These are phyloP conservation scores for Dothideomycetes sp. DNA, from an alignment of 2,329 filamentous ascomycete genomes.

Conservation along the genomic window DNA sequence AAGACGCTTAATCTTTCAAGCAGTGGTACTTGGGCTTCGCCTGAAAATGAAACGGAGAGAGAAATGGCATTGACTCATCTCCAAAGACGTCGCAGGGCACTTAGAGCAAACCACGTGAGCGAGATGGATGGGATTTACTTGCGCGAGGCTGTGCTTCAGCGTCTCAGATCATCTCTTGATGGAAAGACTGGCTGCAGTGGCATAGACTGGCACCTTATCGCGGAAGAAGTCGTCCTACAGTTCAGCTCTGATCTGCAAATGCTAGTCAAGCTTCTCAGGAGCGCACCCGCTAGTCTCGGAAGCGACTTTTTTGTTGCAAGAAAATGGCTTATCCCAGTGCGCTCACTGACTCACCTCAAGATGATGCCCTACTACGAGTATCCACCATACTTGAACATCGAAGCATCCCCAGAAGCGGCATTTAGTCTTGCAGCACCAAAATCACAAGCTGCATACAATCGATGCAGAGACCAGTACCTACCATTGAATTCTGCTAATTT, in stretches of 20 bases:
- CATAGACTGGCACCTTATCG: slow-evolving; percentile 34
- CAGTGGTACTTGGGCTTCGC: slow-evolving; percentile 28
- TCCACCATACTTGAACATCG: slow-evolving; percentile 17
- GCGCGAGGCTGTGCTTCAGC: slow-evolving; percentile 11
- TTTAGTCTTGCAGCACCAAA: slow-evolving; percentile 24
- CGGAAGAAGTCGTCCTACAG: slow-evolving; percentile 31
- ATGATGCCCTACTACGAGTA: slow-evolving; percentile 37
- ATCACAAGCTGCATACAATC: slow-evolving; percentile 27
- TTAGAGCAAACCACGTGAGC: slow-evolving; percentile 14
- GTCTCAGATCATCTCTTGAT: slow-evolving; percentile 11
- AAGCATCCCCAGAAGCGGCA: slow-evolving; percentile 11
- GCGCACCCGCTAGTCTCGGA: slow-evolving; percentile 18
- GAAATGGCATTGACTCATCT: slow-evolving; percentile 21
- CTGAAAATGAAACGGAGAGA: slow-evolving; percentile 15
- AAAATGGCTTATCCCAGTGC: slow-evolving; percentile 6
- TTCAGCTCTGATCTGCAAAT: slow-evolving; percentile 25
- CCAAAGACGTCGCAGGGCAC: slow-evolving; percentile 13
- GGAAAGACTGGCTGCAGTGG: slow-evolving; percentile 15
- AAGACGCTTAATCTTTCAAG: slow-evolving; percentile 30
- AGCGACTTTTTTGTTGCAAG: background rate
- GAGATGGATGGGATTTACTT: slow-evolving; percentile 14
- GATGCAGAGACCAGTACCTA: slow-evolving; percentile 32
- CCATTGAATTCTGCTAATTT: slow-evolving; percentile 19
- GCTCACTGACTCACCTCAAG: slow-evolving; percentile 32
- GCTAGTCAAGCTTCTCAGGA: slow-evolving; percentile 15